Base-by-base conservation (phyloP, 169 alveolate species). In the Hammondia hammondi region DNA sequence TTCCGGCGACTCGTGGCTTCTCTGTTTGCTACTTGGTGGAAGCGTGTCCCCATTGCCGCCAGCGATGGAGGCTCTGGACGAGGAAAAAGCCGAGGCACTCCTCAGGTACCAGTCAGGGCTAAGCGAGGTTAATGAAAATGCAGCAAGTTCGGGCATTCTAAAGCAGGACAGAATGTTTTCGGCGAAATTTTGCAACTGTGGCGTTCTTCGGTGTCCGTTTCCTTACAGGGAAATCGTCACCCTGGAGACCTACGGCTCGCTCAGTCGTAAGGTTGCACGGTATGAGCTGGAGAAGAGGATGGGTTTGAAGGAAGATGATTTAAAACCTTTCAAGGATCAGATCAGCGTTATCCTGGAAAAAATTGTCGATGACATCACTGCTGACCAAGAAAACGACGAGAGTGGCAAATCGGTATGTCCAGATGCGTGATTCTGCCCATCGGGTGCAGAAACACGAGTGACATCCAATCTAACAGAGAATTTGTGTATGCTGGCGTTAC, bases 251-350 rank as follows among this genome's bases (percentile, higher is more conserved):
- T 92, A 89, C 87, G 72, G 61, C 52, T 71, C 73, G 17, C 72
- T 92, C 88, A 92, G 95, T 89, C 67, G 95, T 4, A 92, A 92
- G 77, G 67, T 43, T 24, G 95, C 95, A n/a, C 45, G 95, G 37
- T 81, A 82, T 24, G 88, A 92, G 61, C 57, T 92, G 35, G 95
- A 92, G 73, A 89, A 92, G 61, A 32, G 57, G 56, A 56, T 92
- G 92, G 92, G 92, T 3, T 48, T 92, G 70, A 32, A 56, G 45
- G 70, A 87, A 0, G 95, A 84, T 24, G 85, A 81, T 32, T 72
- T 92, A 14, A 92, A 92, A 35, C 92, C 88, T 9, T 89, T 81
- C 43, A 92, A 92, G 35, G 88, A 92, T 27, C 88, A 57, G 39
- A 81, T 92, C 45, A 81, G 82, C 81, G 92, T 81, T 56, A 67